phyloP scores from a whole-genome alignment of 495 filamentous ascomycete genomes.

The Penicillium bovifimosum region DNA sequence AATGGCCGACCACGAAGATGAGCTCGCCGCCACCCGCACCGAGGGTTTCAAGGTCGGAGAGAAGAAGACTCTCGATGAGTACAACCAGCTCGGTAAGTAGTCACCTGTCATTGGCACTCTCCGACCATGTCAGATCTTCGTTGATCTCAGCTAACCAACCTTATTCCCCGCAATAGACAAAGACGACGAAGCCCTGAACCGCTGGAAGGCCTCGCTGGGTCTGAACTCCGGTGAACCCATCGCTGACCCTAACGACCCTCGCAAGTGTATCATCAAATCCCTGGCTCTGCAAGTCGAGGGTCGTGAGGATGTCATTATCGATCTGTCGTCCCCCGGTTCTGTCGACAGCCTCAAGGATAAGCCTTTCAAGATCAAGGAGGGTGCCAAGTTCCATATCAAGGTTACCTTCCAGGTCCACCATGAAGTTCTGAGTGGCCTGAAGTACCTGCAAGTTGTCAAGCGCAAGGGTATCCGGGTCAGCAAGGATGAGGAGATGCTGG shows the following conservation, averaged over 20 bases:
- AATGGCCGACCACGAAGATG: slow-evolving; percentile 78
- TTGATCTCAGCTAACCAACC: slow-evolving; percentile 1
- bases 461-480: slow-evolving; percentile 74
- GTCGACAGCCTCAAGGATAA: slow-evolving; percentile 69
- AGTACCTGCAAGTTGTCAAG: slow-evolving; percentile 92
- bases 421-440: slow-evolving; percentile 86
- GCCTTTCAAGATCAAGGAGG: slow-evolving; percentile 97
- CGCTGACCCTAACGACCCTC: slow-evolving; percentile 66
- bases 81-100: slow-evolving; percentile 79
- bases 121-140: not conserved
- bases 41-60: slow-evolving; percentile 96
- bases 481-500: slow-evolving; percentile 97
- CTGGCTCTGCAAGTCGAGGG: slow-evolving; percentile 78
- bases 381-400: slow-evolving; percentile 84
- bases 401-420: slow-evolving; percentile 91
- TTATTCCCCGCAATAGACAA: slow-evolving; percentile 36
- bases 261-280: slow-evolving; percentile 83
- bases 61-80: slow-evolving; percentile 95
- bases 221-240: slow-evolving; percentile 61
- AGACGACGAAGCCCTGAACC: slow-evolving; percentile 86
- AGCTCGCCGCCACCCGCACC: slow-evolving; percentile 78
- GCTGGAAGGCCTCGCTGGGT: slow-evolving; percentile 95
- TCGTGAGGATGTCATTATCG: slow-evolving; percentile 77
- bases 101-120: not conserved
- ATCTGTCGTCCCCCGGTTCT: slow-evolving; percentile 60